phyloP scores from a whole-genome alignment of 2,329 filamentous ascomycete genomes.

The Diaporthe sp. region DNA sequence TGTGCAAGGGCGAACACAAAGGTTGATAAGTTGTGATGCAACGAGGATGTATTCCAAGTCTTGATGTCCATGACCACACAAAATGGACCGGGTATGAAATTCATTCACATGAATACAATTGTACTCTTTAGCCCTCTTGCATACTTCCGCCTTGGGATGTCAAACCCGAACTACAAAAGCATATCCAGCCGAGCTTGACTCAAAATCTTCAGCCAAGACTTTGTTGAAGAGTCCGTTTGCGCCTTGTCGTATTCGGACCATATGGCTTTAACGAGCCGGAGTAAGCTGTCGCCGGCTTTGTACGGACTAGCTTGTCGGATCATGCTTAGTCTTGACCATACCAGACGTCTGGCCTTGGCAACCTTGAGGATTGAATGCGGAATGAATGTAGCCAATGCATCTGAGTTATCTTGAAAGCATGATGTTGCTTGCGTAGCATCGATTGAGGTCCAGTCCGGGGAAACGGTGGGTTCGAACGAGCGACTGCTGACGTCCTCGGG shows the following conservation, averaged over 20 bases:
- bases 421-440: not conserved
- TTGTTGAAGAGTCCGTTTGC: not conserved
- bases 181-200: not conserved
- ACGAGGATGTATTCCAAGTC: no score
- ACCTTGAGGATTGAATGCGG: not conserved
- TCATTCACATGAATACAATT: not conserved
- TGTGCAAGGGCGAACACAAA: not conserved
- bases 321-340: not conserved
- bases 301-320: not conserved
- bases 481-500: not conserved
- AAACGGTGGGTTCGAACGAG: not conserved
- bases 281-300: not conserved
- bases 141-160: not conserved
- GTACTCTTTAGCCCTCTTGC: not conserved
- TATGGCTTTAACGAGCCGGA: not conserved
- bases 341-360: not conserved
- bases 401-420: not conserved
- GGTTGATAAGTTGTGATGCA: not conserved
- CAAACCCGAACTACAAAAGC: not conserved
- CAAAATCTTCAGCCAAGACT: not conserved
- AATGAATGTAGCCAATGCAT: not conserved
- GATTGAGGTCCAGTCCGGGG: not conserved
- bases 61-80: no score
- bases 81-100: not conserved
- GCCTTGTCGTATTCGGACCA: not conserved